These are phyloP conservation scores for Passalora sequoiae DNA, from an alignment of 2,329 filamentous ascomycete genomes.

Conservation along the genomic window DNA sequence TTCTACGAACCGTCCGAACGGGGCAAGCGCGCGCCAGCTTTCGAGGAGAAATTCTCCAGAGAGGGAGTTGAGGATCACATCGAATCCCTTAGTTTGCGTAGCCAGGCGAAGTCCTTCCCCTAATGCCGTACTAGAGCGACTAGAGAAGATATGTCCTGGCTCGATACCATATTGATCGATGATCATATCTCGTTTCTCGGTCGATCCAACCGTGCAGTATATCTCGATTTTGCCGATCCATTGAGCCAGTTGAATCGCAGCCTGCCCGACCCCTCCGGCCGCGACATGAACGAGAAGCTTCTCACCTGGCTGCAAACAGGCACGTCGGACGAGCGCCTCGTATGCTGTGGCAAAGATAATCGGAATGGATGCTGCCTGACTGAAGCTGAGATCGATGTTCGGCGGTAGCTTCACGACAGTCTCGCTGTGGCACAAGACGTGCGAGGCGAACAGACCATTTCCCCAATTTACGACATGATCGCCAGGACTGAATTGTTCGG, in stretches of 20 bases:
- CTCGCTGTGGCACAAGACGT: slow-evolving; percentile 6
- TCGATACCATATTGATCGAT: slow-evolving; percentile 27
- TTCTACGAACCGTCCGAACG: slow-evolving; percentile 32
- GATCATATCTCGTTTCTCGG: slow-evolving; percentile 27
- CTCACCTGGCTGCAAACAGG: slow-evolving; percentile 25
- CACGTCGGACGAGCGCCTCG: slow-evolving; percentile 28
- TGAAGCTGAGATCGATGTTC: slow-evolving; percentile 20
- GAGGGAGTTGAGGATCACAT: slow-evolving; percentile 34
- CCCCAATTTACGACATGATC: slow-evolving; percentile 18
- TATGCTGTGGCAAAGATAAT: slow-evolving; percentile 25
- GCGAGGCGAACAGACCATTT: slow-evolving; percentile 8
- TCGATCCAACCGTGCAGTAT: slow-evolving; percentile 30
- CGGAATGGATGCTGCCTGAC: slow-evolving; percentile 23
- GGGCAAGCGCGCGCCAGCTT: slow-evolving; percentile 28
- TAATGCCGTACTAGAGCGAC: slow-evolving; percentile 29
- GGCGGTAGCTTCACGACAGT: slow-evolving; percentile 13
- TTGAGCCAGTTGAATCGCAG: slow-evolving; percentile 26
- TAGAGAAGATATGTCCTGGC: slow-evolving; percentile 32
- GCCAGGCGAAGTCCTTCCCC: slow-evolving; percentile 21
- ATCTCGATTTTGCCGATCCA: slow-evolving; percentile 28
- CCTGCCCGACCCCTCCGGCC: slow-evolving; percentile 32
- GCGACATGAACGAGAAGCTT: slow-evolving; percentile 35
- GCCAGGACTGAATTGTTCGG: slow-evolving; percentile 9
- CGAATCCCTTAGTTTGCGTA: slow-evolving; percentile 32
- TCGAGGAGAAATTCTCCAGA: slow-evolving; percentile 26